These are phyloP conservation scores for Aspergillus texensis DNA, from an alignment of 2,329 filamentous ascomycete genomes.

Conservation along the genomic window DNA sequence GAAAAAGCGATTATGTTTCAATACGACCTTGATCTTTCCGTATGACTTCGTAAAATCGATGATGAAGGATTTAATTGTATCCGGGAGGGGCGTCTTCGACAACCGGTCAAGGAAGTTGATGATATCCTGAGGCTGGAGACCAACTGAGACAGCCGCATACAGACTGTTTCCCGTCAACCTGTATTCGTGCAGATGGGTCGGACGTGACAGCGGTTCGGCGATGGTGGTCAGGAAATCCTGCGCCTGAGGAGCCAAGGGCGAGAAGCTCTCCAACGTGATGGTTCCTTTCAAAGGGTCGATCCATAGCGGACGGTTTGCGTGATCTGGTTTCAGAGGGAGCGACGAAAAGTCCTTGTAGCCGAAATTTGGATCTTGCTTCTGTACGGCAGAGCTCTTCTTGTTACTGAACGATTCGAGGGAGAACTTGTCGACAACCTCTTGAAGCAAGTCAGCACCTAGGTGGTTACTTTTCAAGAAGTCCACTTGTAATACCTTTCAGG, in stretches of 20 bases:
- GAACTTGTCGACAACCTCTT: slow-evolving; percentile 56
- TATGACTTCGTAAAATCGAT: slow-evolving; percentile 85
- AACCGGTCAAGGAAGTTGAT: slow-evolving; percentile 85
- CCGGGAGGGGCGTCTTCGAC: slow-evolving; percentile 83
- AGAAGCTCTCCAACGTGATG: slow-evolving; percentile 94
- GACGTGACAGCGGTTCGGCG: slow-evolving; percentile 87
- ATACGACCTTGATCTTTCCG: slow-evolving; percentile 91
- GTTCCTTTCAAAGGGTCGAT: slow-evolving; percentile 84
- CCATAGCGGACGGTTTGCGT: slow-evolving; percentile 88
- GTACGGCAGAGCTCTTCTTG: slow-evolving; percentile 43
- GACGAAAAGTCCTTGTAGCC: slow-evolving; percentile 78
- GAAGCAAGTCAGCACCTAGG: slow-evolving; percentile 25
- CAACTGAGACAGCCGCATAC: slow-evolving; percentile 93
- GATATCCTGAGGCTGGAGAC: slow-evolving; percentile 86
- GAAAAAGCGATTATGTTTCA: slow-evolving; percentile 93
- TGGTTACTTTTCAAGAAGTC: slow-evolving; percentile 12
- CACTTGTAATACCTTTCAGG: slow-evolving; percentile 46
- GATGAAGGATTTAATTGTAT: slow-evolving; percentile 78
- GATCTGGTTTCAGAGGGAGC: slow-evolving; percentile 81
- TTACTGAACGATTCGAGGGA: slow-evolving; percentile 55
- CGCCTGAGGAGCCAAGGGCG: slow-evolving; percentile 79
- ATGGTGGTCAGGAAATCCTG: slow-evolving; percentile 97
- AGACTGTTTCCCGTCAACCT: slow-evolving; percentile 87
- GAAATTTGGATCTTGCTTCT: slow-evolving; percentile 57
- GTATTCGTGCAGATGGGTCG: slow-evolving; percentile 92